These are phyloP conservation scores for Niebla homalea DNA, from an alignment of 495 filamentous ascomycete species.

Conservation along the genomic window DNA sequence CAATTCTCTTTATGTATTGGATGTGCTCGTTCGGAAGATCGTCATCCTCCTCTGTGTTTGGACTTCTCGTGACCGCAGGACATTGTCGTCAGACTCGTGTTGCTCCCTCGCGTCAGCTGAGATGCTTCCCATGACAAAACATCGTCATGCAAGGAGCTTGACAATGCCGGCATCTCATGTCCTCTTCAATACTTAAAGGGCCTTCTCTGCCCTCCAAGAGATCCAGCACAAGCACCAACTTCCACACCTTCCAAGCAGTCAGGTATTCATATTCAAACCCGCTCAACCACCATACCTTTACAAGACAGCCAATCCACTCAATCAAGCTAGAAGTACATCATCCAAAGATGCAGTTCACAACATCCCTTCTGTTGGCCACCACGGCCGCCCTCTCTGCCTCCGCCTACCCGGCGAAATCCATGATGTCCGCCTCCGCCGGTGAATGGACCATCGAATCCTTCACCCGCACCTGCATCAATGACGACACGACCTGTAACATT, in stretches of 20 bases:
- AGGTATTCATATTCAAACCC: neutral
- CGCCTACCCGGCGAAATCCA: constrained; percentile 25
- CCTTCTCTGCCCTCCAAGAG: no score
- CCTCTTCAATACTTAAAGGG: no score
- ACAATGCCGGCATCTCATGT: no score
- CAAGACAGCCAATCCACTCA: neutral
- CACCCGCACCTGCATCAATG: constrained; percentile 34
- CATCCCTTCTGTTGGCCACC: constrained; percentile 24
- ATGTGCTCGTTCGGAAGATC: no score
- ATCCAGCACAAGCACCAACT: no score
- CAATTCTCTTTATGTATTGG: no score
- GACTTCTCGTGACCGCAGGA: no score
- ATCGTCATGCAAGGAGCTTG: no score
- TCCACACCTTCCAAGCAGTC: neutral
- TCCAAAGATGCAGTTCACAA: constrained; percentile 36
- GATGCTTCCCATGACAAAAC: no score
- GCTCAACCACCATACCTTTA: neutral
- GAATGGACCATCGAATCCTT: constrained; percentile 37
- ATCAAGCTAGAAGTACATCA: neutral
- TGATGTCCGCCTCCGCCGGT: constrained; percentile 27
- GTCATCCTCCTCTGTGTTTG: no score
- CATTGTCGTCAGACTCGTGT: no score
- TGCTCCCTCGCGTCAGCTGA: no score
- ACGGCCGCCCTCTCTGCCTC: constrained; percentile 27
- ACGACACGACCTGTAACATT: constrained; percentile 34